Evolutionary conservation across 352 stramenopile genomes (phyloP), one percentile per base, ranked within the genome.

Genomic region (Pythium dissotocum): DNA sequence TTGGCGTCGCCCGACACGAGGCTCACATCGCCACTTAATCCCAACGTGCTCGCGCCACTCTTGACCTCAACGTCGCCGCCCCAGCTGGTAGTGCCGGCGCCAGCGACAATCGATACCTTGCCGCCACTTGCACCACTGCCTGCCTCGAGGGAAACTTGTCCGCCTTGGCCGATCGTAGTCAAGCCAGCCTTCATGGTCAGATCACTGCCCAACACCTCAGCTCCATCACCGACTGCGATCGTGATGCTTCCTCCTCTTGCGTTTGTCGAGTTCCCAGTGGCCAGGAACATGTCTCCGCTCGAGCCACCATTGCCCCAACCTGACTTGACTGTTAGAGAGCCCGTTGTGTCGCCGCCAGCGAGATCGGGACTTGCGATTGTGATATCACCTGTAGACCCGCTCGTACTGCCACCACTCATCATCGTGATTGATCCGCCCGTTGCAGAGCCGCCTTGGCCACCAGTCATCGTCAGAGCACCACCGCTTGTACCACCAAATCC

Each of bases 41-140:
- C 66, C 38, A n/a, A 21, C 35, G 65, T 62, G 57, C 76, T 79
- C 21, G 60, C 64, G 21, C 83, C 83, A 52, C 73, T 87, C 32
- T 69, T 78, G 10, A 91, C 71, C 24, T 68, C 44, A 38, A 91
- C 66, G 8, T 64, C 64, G 32, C 83, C 83, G 56, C 83, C 83
- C 2, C 62, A 49, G 38, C 72, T 71, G 60, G 75, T 76, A 33
- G 67, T 77, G 4, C 77, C 80, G 52, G 62, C 54, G 13, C 83
- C 83, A 46, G 75, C 73, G 12, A 62, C 57, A 28, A 91, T 67
- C 49, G 51, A 42, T 3, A 67, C 63, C 21, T 67, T 64, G 18
- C 69, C 69, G 28, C 65, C 55, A 49, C 48, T 76, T 18, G 73
- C 46, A 53, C 73, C 69, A 30, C 79, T 75, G 21, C 83, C 83